These are phyloP conservation scores for Populus alba DNA, from an alignment of 345 rosid genomes.

Conservation along the genomic window DNA sequence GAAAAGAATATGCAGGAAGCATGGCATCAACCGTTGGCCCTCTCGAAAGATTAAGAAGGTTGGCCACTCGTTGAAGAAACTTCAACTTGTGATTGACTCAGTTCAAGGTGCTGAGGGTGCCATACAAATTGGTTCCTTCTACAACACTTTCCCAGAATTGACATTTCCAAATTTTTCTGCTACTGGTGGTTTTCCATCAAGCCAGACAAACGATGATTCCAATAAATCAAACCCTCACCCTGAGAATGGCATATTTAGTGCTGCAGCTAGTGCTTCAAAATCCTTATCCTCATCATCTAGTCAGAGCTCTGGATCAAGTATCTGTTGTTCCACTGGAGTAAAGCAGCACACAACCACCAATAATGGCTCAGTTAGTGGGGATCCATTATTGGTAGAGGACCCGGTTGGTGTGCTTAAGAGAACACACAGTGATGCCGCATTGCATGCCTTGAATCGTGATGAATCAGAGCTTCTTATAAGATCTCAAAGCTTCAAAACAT, in stretches of 20 bases:
- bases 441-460: slow-evolving; percentile 41
- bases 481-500: slow-evolving; percentile 58
- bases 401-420: slow-evolving; percentile 43
- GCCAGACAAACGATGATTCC: slow-evolving; percentile 27
- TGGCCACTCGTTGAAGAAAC: slow-evolving; percentile 82
- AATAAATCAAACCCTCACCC: slow-evolving; percentile 35
- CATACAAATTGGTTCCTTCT: slow-evolving; percentile 77
- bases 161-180: slow-evolving; percentile 55
- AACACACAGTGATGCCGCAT: slow-evolving; percentile 48
- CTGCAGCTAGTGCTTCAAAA: slow-evolving; percentile 44
- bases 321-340: slow-evolving; percentile 60
- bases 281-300: slow-evolving; percentile 72
- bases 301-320: slow-evolving; percentile 75
- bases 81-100: slow-evolving; percentile 82
- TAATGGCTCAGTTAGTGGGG: slow-evolving; percentile 24
- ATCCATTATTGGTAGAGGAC: slow-evolving; percentile 30
- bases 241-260: slow-evolving; percentile 37
- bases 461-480: slow-evolving; percentile 45
- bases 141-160: slow-evolving; percentile 77
- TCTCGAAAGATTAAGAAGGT: slow-evolving; percentile 97
- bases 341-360: slow-evolving; percentile 37
- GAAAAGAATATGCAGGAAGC: slow-evolving; percentile 94
- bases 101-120: slow-evolving; percentile 89
- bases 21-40: slow-evolving; percentile 92
- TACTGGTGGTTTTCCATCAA: slow-evolving; percentile 34